Evolutionary conservation across 176 grass and related monocot species (phyloP).

Genomic region (Microstegium vimineum): DNA sequence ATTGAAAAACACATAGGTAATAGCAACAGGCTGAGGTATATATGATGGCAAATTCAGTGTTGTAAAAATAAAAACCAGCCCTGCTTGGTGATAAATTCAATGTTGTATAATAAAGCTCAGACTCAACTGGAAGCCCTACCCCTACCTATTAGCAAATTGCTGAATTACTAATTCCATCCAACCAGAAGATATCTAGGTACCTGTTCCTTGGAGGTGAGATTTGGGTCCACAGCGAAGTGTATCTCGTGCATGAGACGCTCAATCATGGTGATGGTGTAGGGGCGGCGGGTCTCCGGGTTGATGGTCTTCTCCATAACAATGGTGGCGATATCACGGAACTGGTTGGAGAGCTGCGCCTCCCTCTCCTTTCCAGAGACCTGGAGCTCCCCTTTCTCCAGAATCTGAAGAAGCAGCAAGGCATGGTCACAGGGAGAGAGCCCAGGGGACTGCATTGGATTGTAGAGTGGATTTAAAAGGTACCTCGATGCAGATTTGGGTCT

Average conservation of each 20-base stretch:
- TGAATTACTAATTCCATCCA: not conserved
- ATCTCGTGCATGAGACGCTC: slow-evolving; percentile 93
- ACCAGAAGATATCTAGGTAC: not conserved
- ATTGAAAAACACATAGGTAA: not conserved
- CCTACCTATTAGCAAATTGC: not conserved
- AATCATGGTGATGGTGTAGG: slow-evolving; percentile 94
- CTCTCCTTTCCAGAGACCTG: slow-evolving; percentile 98
- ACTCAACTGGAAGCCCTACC: not conserved
- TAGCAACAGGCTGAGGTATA: not conserved
- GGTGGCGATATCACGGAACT: slow-evolving; percentile 94
- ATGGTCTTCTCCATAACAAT: slow-evolving; percentile 97
- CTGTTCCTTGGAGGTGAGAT: slow-evolving; percentile 72
- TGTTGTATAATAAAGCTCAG: not conserved
- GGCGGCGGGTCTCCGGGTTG: slow-evolving; percentile 65
- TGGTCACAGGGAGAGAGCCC: not conserved
- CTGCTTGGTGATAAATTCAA: not conserved
- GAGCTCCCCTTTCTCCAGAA: slow-evolving; percentile 94
- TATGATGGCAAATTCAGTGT: not conserved
- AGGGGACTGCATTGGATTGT: not conserved
- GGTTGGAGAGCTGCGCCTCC: slow-evolving; percentile 75
- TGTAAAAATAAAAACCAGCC: not conserved
- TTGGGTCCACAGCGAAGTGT: slow-evolving; percentile 68
- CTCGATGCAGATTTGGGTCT: slow-evolving; percentile 77
- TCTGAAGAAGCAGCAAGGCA: slow-evolving; percentile 10
- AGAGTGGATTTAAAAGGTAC: not conserved